Evolutionary conservation across 768 basidiomycete genomes (phyloP).

Genomic region (Cyclocybe cylindracea): DNA sequence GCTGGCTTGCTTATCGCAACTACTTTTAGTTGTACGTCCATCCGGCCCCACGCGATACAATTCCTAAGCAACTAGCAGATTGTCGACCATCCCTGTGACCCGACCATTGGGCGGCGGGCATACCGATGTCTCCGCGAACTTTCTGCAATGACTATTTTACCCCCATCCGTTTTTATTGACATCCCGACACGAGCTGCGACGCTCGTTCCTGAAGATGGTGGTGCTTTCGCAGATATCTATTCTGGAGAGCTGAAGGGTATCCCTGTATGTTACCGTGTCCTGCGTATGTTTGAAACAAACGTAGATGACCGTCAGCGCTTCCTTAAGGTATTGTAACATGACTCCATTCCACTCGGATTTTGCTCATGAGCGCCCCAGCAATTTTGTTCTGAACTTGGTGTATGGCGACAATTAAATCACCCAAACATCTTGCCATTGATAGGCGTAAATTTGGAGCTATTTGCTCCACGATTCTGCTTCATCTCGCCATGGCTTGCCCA

Average conservation of each 20-base stretch:
- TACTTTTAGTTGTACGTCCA: conserved; percentile 16
- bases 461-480: conserved; percentile 15
- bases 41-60: neutral
- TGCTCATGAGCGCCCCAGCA: conserved; percentile 6
- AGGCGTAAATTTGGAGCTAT: conserved; percentile 17
- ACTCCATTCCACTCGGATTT: neutral
- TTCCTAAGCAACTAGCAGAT: conserved; percentile 2
- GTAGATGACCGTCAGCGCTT: conserved; percentile 10
- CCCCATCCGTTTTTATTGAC: conserved; percentile 22
- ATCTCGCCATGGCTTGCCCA: conserved; percentile 24
- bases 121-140: conserved; percentile 18
- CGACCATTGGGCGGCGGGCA: neutral
- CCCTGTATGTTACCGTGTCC: conserved; percentile 20
- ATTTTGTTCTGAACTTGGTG: conserved; percentile 20
- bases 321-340: conserved; percentile 8
- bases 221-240: conserved; percentile 18
- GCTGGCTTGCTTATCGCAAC: conserved; percentile 15
- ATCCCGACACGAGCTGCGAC: conserved; percentile 7
- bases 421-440: conserved; percentile 26
- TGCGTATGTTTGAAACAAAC: conserved; percentile 17
- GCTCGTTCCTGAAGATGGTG: conserved; percentile 21
- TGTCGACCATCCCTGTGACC: conserved; percentile 10
- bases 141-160: conserved; percentile 15
- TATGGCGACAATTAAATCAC: conserved; percentile 25
- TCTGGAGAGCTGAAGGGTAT: conserved; percentile 10